A percentile compares a stretch with the other conserved stretches of the same genome.
Conservation (phyloP, 768 basidiomycete species). For the Kwoniella newhampshirensis region DNA sequence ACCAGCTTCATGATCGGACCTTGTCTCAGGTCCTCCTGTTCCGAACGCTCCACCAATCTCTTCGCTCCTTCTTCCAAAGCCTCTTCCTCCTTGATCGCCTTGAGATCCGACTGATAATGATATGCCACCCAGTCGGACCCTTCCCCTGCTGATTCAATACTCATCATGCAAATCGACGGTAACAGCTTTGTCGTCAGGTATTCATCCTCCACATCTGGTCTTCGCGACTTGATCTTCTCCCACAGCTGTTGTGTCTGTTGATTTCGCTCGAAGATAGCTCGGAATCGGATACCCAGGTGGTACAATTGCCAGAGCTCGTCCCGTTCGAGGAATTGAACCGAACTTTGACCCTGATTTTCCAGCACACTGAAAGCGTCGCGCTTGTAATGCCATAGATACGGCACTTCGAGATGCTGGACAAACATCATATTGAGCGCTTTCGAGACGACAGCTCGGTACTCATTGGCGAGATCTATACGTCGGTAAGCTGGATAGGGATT, state of each 20-base stretch:
- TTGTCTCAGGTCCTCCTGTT: conserved; percentile 24
- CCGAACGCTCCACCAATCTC: conserved; percentile 41
- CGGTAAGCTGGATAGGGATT: conserved; percentile 55
- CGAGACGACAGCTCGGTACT: conserved; percentile 68
- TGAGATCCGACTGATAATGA: conserved; percentile 65
- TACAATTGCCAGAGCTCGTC: conserved; percentile 90
- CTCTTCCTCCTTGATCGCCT: conserved; percentile 62
- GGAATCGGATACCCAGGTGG: conserved; percentile 81
- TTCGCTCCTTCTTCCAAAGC: conserved; percentile 43
- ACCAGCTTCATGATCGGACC: conserved; percentile 59
- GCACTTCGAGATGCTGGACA: conserved; percentile 84
- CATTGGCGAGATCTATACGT: conserved; percentile 58
- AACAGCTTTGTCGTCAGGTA: conserved; percentile 72
- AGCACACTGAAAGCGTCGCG: conserved; percentile 73
- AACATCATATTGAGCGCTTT: conserved; percentile 78
- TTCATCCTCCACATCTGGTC: conserved; percentile 60
- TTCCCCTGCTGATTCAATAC: conserved; percentile 85
- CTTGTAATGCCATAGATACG: conserved; percentile 91
- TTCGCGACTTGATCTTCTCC: conserved; percentile 59
- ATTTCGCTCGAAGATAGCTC: conserved; percentile 76
- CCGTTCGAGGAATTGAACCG: conserved; percentile 62
- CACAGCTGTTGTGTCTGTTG: conserved; percentile 66
- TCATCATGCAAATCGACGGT: conserved; percentile 58
- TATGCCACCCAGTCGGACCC: conserved; percentile 84
- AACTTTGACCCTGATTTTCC: conserved; percentile 36